Conservation (phyloP, 1,284 basidiomycete genomes). For the Caloboletus inedulis region DNA sequence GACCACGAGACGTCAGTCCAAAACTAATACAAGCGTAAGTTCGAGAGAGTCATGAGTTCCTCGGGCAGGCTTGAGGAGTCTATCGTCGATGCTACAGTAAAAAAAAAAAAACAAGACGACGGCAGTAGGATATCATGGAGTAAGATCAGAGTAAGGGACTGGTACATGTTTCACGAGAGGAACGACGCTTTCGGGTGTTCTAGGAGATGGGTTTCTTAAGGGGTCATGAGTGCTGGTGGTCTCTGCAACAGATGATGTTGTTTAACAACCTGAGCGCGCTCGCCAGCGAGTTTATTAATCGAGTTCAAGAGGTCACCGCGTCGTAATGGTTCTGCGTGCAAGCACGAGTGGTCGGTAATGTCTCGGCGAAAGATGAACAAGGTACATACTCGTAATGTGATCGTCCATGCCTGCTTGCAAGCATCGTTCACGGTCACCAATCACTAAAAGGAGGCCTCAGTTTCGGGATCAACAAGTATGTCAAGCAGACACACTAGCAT, state of each 20-base stretch:
- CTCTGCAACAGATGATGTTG: slow-evolving; percentile 33
- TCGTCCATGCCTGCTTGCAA: slow-evolving; percentile 87
- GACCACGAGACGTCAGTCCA: slow-evolving; percentile 1
- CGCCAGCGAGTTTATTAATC: slow-evolving; percentile 68
- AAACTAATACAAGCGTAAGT: slow-evolving; percentile 11
- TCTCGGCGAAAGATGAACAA: background rate
- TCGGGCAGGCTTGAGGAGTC: background rate
- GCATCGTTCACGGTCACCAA: slow-evolving; percentile 92
- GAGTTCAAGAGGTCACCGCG: slow-evolving; percentile 73
- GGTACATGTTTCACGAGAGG: background rate
- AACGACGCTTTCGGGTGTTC: slow-evolving; percentile 2
- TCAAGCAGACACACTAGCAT: slow-evolving; percentile 66
- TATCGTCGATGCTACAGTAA: slow-evolving; percentile 17
- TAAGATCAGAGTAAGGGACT: slow-evolving; percentile 5
- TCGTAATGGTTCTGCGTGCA: slow-evolving; percentile 61
- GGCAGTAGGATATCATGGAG: slow-evolving; percentile 19
- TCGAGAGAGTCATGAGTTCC: background rate
- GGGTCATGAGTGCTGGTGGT: slow-evolving; percentile 31
- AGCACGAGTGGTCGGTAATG: slow-evolving; percentile 2
- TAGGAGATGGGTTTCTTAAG: slow-evolving; percentile 12
- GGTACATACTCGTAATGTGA: slow-evolving; percentile 69
- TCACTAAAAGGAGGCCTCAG: slow-evolving; percentile 57
- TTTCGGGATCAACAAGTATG: background rate
- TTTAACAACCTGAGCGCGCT: slow-evolving; percentile 37
- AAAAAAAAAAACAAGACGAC: background rate